These are phyloP conservation scores for Pichia insulana DNA, from an alignment of 805 yeast genomes.

Conservation along the genomic window DNA sequence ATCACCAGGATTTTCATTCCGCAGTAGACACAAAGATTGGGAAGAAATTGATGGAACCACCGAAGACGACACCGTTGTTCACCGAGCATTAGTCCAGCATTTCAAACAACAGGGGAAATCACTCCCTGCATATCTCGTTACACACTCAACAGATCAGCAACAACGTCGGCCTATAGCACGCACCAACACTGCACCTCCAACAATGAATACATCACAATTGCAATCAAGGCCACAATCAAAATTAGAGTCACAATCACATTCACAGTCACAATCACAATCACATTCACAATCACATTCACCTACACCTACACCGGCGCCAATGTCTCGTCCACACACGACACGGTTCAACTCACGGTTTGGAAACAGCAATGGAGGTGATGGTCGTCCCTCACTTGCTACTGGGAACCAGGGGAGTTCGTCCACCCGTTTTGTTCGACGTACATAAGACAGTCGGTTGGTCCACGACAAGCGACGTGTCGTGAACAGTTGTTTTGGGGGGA, in stretches of 20 bases:
- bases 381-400: no score
- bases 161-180: not conserved
- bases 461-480: no score
- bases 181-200: not conserved
- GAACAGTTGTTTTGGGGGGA: no score
- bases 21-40: not conserved
- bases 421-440: conserved; percentile 1
- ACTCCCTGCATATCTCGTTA: conserved; percentile 19
- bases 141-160: not conserved
- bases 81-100: conserved; percentile 23
- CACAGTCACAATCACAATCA: no score
- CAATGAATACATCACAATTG: not conserved
- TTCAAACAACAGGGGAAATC: conserved; percentile 17
- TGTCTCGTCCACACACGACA: no score
- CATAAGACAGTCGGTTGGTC: no score
- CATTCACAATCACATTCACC: no score
- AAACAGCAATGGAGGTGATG: no score
- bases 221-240: no score
- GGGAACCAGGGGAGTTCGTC: not conserved
- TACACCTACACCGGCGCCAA: no score
- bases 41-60: conserved; percentile 27
- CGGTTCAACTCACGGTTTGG: no score
- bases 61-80: conserved; percentile 28
- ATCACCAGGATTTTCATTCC: not conserved
- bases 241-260: no score